Percentiles rank a stretch among this genome's conserved stretches.
Evolutionary conservation across 306 rosid genomes (phyloP).

Genomic region (Quercus berberidifolia): DNA sequence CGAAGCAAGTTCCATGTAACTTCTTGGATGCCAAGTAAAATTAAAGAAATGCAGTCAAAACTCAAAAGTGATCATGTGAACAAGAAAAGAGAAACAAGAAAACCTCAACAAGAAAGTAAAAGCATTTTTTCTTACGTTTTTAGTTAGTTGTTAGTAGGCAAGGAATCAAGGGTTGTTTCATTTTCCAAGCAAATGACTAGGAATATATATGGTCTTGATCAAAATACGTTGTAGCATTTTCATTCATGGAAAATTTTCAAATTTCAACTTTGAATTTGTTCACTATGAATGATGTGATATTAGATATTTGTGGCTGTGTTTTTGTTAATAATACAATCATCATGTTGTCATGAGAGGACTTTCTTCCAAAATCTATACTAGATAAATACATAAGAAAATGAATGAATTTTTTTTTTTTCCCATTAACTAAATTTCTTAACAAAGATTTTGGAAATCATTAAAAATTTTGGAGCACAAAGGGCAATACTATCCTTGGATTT

Average conservation of each 20-base stretch:
- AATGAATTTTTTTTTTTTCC: too few relatives aligned
- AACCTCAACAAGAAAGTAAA: neutral
- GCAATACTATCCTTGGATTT: too few relatives aligned
- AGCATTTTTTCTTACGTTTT: neutral
- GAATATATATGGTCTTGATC: constrained; percentile 8
- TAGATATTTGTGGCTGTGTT: constrained; percentile 1
- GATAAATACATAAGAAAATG: neutral
- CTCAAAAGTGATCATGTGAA: too few relatives aligned
- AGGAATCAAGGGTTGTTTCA: neutral
- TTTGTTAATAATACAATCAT: neutral
- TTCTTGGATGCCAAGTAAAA: too few relatives aligned
- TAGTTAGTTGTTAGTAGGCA: neutral
- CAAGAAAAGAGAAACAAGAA: too few relatives aligned
- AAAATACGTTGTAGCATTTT: neutral
- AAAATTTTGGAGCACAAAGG: too few relatives aligned
- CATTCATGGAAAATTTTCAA: constrained; percentile 16
- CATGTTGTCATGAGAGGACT: neutral
- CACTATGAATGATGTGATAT: constrained; percentile 24
- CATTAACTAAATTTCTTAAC: too few relatives aligned
- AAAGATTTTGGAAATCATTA: too few relatives aligned
- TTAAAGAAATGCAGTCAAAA: too few relatives aligned
- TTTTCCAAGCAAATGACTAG: neutral
- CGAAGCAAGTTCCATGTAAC: too few relatives aligned
- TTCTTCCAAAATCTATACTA: neutral
- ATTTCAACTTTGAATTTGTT: neutral